Base-by-base conservation (phyloP, 495 filamentous ascomycete genomes). In the Penicillium paxilli region DNA sequence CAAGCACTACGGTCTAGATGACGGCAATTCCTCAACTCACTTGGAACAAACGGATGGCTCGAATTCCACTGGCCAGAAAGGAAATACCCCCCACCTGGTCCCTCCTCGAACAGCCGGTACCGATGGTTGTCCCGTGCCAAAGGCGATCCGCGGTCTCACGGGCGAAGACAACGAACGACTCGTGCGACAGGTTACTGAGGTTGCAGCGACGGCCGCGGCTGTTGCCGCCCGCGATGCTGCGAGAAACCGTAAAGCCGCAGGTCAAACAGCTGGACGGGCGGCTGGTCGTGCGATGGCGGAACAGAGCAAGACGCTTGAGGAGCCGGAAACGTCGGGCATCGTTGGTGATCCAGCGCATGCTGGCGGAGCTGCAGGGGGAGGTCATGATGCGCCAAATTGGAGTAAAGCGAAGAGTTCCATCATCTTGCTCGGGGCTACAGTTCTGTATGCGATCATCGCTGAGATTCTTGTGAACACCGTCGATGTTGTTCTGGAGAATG, bases 321-420 rank as follows among this genome's bases (percentile, higher is more conserved):
- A 81, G 10, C 58, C 64, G 41, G 74, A 80, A 28, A 68, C 78
- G 59, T 62, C 68, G 32, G 74, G 72, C 20, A 56, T 75, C 24
- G 52, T 60, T 35, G 70, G 71, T 21, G 80, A 74, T 25, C 57
- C 69, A 20, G 40, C 40, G 11, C 35, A 38, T 38, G 35, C 64
- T n/a, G n/a, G n/a, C n/a, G n/a, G n/a, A 2, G 67, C 71, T 51
- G 57, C 64, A 35, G 79, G 66, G 25, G 92, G 92, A 55, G 93
- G 95, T 25, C 95, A 99, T 64, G 94, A 99, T 71, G 94, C 94
- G 14, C 94, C 94, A 0, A 99, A 99, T 64, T 99, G 94, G 94
- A 90, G 93, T 55, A 87, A 90, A 58, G 82, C 82, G 32, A 96
- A 97, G 80, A 92, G 88, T 74, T 80, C 91, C 4, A 71, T 96